These are phyloP conservation scores for Ganoderma sinense DNA, from an alignment of 1,284 basidiomycete species.

Conservation along the genomic window DNA sequence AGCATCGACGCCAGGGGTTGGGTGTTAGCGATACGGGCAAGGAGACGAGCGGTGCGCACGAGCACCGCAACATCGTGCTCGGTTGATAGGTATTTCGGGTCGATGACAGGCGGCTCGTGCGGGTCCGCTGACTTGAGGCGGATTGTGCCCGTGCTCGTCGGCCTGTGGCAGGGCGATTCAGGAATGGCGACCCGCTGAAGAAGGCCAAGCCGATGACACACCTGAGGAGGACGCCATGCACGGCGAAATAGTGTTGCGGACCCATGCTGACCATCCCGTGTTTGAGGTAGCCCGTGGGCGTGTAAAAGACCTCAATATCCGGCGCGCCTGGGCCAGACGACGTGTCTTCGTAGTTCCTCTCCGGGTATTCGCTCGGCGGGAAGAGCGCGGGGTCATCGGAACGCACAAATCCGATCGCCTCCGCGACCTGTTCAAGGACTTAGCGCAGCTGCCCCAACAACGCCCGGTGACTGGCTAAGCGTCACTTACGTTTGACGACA, in stretches of 20 bases:
- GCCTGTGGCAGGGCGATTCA: conserved; percentile 38
- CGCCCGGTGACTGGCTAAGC: too few relatives aligned
- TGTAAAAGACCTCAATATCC: conserved; percentile 67
- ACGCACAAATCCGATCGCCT: conserved; percentile 64
- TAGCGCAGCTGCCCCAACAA: not conserved
- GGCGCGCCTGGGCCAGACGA: conserved; percentile 64
- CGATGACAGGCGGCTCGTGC: conserved; percentile 50
- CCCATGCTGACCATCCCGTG: conserved; percentile 31
- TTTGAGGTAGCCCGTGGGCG: conserved; percentile 53
- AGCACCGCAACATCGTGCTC: conserved; percentile 63
- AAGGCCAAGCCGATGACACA: conserved; percentile 14
- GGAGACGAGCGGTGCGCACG: conserved; percentile 58
- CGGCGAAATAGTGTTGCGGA: conserved; percentile 36
- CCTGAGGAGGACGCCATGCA: conserved; percentile 43
- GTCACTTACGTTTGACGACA: conserved; percentile 60
- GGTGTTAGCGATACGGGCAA: conserved; percentile 56
- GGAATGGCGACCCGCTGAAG: not conserved
- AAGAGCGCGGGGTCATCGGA: conserved; percentile 62
- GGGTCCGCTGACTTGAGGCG: conserved; percentile 49
- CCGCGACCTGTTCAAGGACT: conserved; percentile 52
- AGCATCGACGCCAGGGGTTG: conserved; percentile 57
- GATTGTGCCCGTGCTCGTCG: conserved; percentile 51
- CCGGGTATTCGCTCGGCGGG: conserved; percentile 34
- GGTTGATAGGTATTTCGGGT: conserved; percentile 60
- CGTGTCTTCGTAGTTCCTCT: conserved; percentile 49